Evolutionary conservation across 2,329 filamentous ascomycete genomes (phyloP), one percentile per base, ranked within the genome.

Genomic region (Coniella lustricola): DNA sequence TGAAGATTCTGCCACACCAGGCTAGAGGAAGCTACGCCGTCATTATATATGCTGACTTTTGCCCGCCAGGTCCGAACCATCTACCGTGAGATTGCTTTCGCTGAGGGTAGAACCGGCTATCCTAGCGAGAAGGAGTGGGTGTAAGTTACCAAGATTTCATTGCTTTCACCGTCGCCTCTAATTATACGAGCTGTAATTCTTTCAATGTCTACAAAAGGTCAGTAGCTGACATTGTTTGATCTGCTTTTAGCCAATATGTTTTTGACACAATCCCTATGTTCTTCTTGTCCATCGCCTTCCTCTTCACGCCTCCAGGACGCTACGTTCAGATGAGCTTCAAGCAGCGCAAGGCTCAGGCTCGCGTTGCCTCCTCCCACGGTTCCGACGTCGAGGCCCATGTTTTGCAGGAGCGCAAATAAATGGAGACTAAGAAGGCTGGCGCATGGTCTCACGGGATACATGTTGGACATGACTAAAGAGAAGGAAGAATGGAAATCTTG

Each of bases 181-280:
- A n/a, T n/a, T n/a, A n/a, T n/a, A n/a, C n/a, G n/a, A n/a, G n/a
- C n/a, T n/a, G n/a, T n/a, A n/a, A n/a, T n/a, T n/a, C n/a, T n/a
- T n/a, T n/a, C n/a, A n/a, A n/a, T n/a, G n/a, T n/a, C n/a, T n/a
- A n/a, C n/a, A n/a, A n/a, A n/a, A n/a, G n/a, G n/a, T n/a, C n/a
- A n/a, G n/a, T 44, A 45, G 42, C 37, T 20, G 12, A 34, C 14
- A 37, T 53, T 14, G 16, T 31, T 3, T 57, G 55, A 43, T 41
- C 56, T 41, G 14, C n/a, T 16, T n/a, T 39, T 36, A 49, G 47
- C 16, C 47, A 44, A 31, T 65, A 65, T 48, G 54, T 64, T 29
- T 56, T 65, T n/a, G 62, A 66, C 41, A 57, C 61, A 14, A 51
- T 65, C 10, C 62, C 62, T 0, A 62, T 65, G 40, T 52, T 61